Percentiles rank a stretch among this genome's conserved stretches.
phyloP scores from a whole-genome alignment of 768 basidiomycete species.

The Boletus eberwhitei region DNA sequence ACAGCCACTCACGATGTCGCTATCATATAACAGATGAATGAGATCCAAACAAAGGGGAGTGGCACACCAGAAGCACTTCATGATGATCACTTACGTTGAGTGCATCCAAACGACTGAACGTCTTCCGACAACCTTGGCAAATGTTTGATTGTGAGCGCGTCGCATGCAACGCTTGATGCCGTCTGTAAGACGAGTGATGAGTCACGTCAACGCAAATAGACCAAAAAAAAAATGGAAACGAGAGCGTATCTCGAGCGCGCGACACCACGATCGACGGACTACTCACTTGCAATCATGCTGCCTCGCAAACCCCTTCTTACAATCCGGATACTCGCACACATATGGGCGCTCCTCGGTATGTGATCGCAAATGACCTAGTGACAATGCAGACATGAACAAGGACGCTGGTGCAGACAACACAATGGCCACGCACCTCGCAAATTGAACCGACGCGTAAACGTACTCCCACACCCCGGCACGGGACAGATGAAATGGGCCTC shows the following conservation, averaged over 20 bases:
- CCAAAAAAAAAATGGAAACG: not conserved
- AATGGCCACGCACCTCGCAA: slow-evolving; percentile 55
- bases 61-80: slow-evolving; percentile 27
- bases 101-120: slow-evolving; percentile 91
- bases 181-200: slow-evolving; percentile 40
- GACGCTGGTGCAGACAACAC: not conserved
- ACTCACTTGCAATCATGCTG: slow-evolving; percentile 97
- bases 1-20: slow-evolving; percentile 67
- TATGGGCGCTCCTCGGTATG: slow-evolving; percentile 96
- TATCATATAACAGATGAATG: slow-evolving; percentile 35
- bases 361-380: slow-evolving; percentile 82
- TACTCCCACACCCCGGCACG: slow-evolving; percentile 92
- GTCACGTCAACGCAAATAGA: not conserved
- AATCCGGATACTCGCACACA: slow-evolving; percentile 90
- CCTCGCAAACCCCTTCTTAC: slow-evolving; percentile 91
- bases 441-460: slow-evolving; percentile 94
- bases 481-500: slow-evolving; percentile 93
- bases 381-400: slow-evolving; percentile 2
- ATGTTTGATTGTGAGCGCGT: slow-evolving; percentile 80
- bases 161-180: slow-evolving; percentile 87
- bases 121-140: slow-evolving; percentile 91
- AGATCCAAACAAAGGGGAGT: slow-evolving; percentile 21
- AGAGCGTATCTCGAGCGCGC: not conserved
- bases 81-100: slow-evolving; percentile 71
- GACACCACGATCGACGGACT: slow-evolving; percentile 6